These are phyloP conservation scores for Colletotrichum truncatum DNA, from an alignment of 2,329 filamentous ascomycete genomes.

Conservation along the genomic window DNA sequence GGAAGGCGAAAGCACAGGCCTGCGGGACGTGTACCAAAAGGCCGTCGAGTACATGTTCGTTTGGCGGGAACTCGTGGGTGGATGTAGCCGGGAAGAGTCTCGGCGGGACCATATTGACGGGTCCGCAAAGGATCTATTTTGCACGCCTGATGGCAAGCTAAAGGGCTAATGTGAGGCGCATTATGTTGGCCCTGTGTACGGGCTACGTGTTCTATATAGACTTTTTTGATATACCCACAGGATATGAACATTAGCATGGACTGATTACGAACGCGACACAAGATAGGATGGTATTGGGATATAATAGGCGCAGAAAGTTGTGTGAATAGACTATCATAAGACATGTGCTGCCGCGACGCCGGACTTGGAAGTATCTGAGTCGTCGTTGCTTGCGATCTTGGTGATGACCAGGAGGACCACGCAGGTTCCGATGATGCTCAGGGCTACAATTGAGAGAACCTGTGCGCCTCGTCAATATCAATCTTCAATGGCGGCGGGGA, in stretches of 20 bases:
- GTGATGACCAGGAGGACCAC: slow-evolving; percentile 67
- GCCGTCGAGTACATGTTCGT: slow-evolving; percentile 61
- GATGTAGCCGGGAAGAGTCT: slow-evolving; percentile 58
- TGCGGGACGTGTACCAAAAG: slow-evolving; percentile 49
- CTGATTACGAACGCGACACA: slow-evolving; percentile 4
- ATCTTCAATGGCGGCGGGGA: too few relatives aligned
- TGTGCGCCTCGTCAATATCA: slow-evolving; percentile 42
- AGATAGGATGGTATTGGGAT: background rate
- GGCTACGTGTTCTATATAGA: slow-evolving; percentile 16
- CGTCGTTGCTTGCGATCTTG: slow-evolving; percentile 36
- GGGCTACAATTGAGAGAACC: slow-evolving; percentile 70
- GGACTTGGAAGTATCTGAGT: background rate
- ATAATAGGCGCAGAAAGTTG: slow-evolving; percentile 4
- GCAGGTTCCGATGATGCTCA: slow-evolving; percentile 72
- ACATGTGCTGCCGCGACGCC: background rate
- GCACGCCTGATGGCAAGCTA: slow-evolving; percentile 40
- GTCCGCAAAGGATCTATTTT: slow-evolving; percentile 72
- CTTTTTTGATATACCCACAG: slow-evolving; percentile 29
- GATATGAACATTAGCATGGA: slow-evolving; percentile 1
- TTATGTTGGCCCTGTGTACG: too few relatives aligned
- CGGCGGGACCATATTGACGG: slow-evolving; percentile 40
- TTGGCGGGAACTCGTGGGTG: slow-evolving; percentile 75
- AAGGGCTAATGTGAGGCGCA: slow-evolving; percentile 41
- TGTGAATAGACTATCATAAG: slow-evolving; percentile 4
- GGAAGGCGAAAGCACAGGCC: slow-evolving; percentile 62